Conservation (phyloP, 345 rosid species). For the Rhodamnia rubescens region DNA sequence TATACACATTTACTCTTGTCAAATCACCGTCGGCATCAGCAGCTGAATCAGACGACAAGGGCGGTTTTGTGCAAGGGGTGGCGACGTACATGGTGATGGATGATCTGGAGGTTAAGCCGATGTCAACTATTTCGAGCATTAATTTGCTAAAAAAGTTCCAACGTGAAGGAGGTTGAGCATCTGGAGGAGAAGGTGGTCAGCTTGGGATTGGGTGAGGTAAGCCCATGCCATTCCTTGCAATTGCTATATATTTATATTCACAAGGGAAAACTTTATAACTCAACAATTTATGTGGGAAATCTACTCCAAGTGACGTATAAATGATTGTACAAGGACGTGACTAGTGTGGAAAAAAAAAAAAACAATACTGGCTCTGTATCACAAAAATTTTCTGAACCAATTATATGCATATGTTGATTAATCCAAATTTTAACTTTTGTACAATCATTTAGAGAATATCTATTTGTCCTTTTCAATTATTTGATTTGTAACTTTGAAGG, state of each 20-base stretch:
- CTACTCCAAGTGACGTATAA: neutral
- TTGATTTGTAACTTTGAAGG: no score
- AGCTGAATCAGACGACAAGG: neutral
- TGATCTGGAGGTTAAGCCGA: conserved; percentile 12
- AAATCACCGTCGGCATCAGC: neutral
- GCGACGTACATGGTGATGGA: conserved; percentile 25
- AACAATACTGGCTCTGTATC: no score
- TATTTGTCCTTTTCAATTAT: no score
- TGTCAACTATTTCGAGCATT: conserved; percentile 13
- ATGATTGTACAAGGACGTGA: no score
- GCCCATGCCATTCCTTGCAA: neutral
- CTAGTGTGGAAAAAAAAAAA: no score
- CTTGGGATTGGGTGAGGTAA: conserved; percentile 4
- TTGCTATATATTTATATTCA: neutral
- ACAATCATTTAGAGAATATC: no score
- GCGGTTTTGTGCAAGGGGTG: conserved; percentile 18
- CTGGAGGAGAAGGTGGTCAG: conserved; percentile 10
- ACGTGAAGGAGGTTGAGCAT: neutral
- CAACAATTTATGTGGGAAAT: neutral
- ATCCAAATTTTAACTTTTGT: no score
- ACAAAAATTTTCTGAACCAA: no score
- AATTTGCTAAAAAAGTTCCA: conserved; percentile 10
- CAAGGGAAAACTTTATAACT: neutral
- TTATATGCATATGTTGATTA: no score
- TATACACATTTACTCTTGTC: neutral